These are phyloP conservation scores for Misopates orontium DNA, from an alignment of 257 asterid species.

Conservation along the genomic window DNA sequence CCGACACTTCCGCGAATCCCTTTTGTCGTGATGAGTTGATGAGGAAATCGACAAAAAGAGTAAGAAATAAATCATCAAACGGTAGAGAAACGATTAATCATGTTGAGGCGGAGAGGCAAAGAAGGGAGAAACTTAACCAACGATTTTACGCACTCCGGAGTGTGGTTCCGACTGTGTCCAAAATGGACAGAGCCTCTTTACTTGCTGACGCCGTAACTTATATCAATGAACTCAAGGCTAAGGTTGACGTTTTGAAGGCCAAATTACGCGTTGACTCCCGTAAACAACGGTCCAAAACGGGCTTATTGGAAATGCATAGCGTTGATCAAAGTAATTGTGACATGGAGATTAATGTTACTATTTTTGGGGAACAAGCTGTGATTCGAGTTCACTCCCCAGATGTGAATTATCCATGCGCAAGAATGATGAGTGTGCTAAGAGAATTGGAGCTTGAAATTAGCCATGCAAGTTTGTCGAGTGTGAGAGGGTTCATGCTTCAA, in stretches of 20 bases:
- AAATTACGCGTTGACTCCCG: background rate
- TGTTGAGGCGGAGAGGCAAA: slow-evolving; percentile 45
- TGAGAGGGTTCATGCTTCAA: slow-evolving; percentile 41
- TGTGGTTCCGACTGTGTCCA: slow-evolving; percentile 47
- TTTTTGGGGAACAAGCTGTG: slow-evolving; percentile 40
- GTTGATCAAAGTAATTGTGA: too few species aligned
- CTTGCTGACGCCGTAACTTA: slow-evolving; percentile 47
- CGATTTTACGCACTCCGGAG: slow-evolving; percentile 48
- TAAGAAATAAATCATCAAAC: background rate
- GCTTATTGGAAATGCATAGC: too few species aligned
- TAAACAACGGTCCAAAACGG: too few species aligned
- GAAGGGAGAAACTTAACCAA: slow-evolving; percentile 47
- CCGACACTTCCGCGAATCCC: background rate
- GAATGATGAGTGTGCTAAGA: slow-evolving; percentile 35
- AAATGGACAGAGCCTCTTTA: slow-evolving; percentile 49
- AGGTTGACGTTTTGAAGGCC: slow-evolving; percentile 30
- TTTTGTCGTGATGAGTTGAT: too few species aligned
- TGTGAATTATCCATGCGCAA: slow-evolving; percentile 33
- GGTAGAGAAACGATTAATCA: slow-evolving; percentile 27
- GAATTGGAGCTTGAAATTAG: slow-evolving; percentile 33
- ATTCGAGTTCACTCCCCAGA: slow-evolving; percentile 30
- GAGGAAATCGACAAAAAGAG: slow-evolving; percentile 11
- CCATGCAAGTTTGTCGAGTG: slow-evolving; percentile 33
- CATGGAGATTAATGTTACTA: slow-evolving; percentile 36
- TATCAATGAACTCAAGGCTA: slow-evolving; percentile 41